These are phyloP conservation scores for Suillus alpinus DNA, from an alignment of 768 basidiomycete species.

Conservation along the genomic window DNA sequence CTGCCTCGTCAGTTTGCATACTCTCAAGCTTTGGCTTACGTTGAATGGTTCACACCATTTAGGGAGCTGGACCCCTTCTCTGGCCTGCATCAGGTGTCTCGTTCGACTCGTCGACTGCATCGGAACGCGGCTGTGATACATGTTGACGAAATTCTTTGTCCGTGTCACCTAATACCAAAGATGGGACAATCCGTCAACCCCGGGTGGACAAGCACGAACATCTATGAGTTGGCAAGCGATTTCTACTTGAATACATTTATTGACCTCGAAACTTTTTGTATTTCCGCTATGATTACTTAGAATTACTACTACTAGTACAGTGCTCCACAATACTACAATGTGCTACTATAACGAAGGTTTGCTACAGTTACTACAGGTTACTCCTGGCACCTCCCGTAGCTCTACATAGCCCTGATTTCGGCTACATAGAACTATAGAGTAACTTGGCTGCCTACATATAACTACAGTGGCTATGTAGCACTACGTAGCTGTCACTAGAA, in stretches of 20 bases:
- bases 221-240: neutral
- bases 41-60: constrained; percentile 12
- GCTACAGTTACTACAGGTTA: too few species aligned
- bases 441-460: too few species aligned
- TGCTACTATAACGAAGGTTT: too few species aligned
- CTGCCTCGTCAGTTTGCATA: constrained; percentile 6
- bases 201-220: constrained; percentile 1
- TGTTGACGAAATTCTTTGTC: constrained; percentile 1
- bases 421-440: too few species aligned
- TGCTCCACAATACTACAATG: too few species aligned
- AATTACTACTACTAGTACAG: too few species aligned
- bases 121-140: neutral
- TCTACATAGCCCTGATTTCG: too few species aligned
- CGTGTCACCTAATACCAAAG: constrained; percentile 6
- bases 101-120: constrained; percentile 3
- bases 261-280: too few species aligned
- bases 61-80: constrained; percentile 5
- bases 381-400: too few species aligned
- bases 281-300: too few species aligned
- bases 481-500: too few species aligned
- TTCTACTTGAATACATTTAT: constrained; percentile 1
- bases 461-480: too few species aligned
- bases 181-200: constrained; percentile 18
- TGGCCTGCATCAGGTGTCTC: neutral
- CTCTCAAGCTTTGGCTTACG: constrained; percentile 18